Percentiles rank a stretch among this genome's conserved stretches.
phyloP scores from a whole-genome alignment of 2,329 filamentous ascomycete genomes.

The Seiridium cupressi region DNA sequence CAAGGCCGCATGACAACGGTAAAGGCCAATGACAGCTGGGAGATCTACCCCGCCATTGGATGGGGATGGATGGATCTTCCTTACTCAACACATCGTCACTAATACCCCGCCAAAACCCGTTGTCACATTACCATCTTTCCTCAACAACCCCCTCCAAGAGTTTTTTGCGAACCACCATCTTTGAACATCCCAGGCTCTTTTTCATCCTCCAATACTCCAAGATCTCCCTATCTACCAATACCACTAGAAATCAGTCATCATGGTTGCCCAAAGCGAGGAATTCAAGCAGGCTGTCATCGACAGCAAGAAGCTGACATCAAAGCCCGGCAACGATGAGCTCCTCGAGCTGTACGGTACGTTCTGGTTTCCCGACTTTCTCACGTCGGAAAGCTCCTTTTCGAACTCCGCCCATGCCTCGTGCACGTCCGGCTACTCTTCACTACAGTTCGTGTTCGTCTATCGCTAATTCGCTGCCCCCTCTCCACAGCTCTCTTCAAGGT shows the following conservation, averaged over 20 bases:
- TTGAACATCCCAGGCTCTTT: background rate
- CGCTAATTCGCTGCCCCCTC: background rate
- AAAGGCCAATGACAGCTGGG: constrained; percentile 9
- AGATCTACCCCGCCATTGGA: background rate
- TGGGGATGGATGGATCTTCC: background rate
- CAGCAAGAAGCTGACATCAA: constrained; percentile 65
- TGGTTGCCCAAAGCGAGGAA: constrained; percentile 28
- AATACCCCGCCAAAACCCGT: constrained; percentile 16
- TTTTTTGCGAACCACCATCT: constrained; percentile 5
- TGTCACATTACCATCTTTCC: constrained; percentile 3
- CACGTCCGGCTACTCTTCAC: background rate
- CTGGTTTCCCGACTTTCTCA: too few relatives aligned
- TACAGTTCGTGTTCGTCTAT: background rate
- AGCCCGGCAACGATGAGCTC: constrained; percentile 63
- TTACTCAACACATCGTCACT: constrained; percentile 3
- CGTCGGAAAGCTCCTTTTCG: too few relatives aligned
- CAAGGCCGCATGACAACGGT: background rate
- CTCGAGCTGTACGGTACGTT: constrained; percentile 59
- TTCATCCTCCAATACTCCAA: background rate
- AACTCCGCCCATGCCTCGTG: background rate
- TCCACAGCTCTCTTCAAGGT: constrained; percentile 57
- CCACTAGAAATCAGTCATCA: constrained; percentile 13
- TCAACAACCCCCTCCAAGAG: constrained; percentile 14
- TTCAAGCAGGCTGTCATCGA: constrained; percentile 60
- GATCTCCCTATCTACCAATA: background rate